A percentile compares a stretch with the other conserved stretches of the same genome.
These are phyloP conservation scores for Kodamaea leandrae DNA, from an alignment of 805 yeast species.

Conservation along the genomic window DNA sequence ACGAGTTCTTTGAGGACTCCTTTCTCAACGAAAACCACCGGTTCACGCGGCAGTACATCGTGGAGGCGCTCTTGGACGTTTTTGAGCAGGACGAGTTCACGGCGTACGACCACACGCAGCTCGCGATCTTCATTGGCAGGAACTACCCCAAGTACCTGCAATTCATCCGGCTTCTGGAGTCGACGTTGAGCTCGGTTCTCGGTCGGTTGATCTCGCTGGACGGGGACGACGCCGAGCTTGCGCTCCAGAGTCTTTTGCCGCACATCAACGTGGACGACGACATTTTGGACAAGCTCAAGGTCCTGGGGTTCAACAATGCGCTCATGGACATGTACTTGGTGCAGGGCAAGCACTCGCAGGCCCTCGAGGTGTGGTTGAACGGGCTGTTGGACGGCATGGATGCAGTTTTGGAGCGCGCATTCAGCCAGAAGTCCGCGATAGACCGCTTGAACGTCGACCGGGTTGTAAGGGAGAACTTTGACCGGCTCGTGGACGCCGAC, in stretches of 20 bases:
- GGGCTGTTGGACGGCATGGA: constrained; percentile 12
- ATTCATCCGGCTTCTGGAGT: constrained; percentile 69
- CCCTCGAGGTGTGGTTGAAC: constrained; percentile 52
- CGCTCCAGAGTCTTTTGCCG: constrained; percentile 69
- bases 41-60: constrained; percentile 71
- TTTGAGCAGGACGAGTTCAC: constrained; percentile 34
- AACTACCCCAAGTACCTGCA: constrained; percentile 85
- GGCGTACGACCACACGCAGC: constrained; percentile 26
- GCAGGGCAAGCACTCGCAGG: constrained; percentile 51
- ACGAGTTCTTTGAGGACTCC: constrained; percentile 82
- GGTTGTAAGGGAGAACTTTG: constrained; percentile 26
- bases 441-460: constrained; percentile 25
- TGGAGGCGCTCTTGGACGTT: constrained; percentile 67
- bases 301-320: constrained; percentile 57
- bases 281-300: constrained; percentile 50
- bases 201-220: constrained; percentile 16
- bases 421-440: constrained; percentile 16
- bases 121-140: constrained; percentile 72
- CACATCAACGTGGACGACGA: constrained; percentile 52
- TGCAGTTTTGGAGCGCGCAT: constrained; percentile 13
- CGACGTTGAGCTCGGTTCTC: constrained; percentile 48
- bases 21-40: constrained; percentile 54
- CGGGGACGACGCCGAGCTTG: constrained; percentile 62
- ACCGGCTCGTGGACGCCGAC: constrained; percentile 25
- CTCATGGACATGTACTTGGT: constrained; percentile 54